Percentiles rank a stretch among this genome's conserved stretches.
Conservation (phyloP, 352 stramenopile genomes). For the Phytophthora idaei region DNA sequence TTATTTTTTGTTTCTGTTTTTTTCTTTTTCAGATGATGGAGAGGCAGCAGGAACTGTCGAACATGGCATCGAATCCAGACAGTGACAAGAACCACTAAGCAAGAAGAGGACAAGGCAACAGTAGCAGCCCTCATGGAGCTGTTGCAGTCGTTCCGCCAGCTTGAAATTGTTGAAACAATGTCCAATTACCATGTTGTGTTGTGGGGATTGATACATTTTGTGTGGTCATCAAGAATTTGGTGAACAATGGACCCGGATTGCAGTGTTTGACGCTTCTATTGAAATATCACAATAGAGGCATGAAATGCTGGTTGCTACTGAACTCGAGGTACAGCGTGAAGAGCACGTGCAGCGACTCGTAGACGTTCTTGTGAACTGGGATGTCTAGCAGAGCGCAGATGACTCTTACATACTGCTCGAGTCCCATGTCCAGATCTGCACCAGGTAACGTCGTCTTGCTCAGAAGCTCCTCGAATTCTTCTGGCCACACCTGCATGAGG, state of each 20-base stretch:
- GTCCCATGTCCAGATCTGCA: constrained; percentile 89
- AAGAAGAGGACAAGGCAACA: background rate
- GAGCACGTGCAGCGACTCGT: constrained; percentile 95
- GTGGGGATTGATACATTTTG: too few species aligned
- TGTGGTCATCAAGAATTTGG: too few species aligned
- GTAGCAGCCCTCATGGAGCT: background rate
- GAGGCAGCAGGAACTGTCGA: constrained; percentile 49
- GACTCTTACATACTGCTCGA: constrained; percentile 94
- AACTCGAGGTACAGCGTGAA: constrained; percentile 95
- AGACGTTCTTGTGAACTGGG: constrained; percentile 94
- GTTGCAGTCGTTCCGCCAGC: background rate
- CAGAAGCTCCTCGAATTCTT: constrained; percentile 87
- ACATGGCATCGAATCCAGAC: constrained; percentile 7
- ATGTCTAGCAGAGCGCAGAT: constrained; percentile 95
- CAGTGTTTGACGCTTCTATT: constrained; percentile 8
- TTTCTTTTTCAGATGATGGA: constrained; percentile 45
- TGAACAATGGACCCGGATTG: too few species aligned
- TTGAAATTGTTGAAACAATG: constrained; percentile 1
- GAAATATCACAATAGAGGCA: constrained; percentile 43
- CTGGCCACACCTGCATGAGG: constrained; percentile 93
- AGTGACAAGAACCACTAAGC: constrained; percentile 32
- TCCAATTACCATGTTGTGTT: too few species aligned
- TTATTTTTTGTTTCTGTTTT: background rate
- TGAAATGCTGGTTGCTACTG: constrained; percentile 93
- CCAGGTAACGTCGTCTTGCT: constrained; percentile 72